A percentile compares a stretch with the other conserved stretches of the same genome.
phyloP scores from a whole-genome alignment of 106 monocot species.

The Phalaenopsis equestris region DNA sequence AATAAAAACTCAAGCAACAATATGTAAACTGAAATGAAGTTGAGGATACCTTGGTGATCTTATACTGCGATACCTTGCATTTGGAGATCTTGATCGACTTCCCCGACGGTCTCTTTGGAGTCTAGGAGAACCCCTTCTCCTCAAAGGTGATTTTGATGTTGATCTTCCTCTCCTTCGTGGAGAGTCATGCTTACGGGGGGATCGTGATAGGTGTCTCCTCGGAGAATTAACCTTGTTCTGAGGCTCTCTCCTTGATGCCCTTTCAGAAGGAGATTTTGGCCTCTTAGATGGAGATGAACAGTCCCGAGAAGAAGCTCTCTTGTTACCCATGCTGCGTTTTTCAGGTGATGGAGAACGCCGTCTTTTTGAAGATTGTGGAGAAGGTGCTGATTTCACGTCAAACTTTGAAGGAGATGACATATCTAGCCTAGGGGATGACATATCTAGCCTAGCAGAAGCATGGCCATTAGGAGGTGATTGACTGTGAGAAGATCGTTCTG shows the following conservation, averaged over 20 bases:
- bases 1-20: not conserved
- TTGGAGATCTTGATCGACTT: constrained; percentile 52
- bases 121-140: constrained; percentile 41
- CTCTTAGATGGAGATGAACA: constrained; percentile 28
- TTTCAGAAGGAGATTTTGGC: constrained; percentile 31
- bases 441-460: constrained; percentile 10
- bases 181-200: constrained; percentile 38
- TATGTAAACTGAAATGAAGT: not conserved
- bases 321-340: constrained; percentile 17
- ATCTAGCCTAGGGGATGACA: constrained; percentile 9
- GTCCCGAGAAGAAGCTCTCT: constrained; percentile 26
- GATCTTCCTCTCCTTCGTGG: constrained; percentile 40
- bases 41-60: constrained; percentile 32
- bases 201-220: constrained; percentile 23
- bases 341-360: constrained; percentile 30
- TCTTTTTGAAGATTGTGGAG: constrained; percentile 16
- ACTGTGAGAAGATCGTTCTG: constrained; percentile 22
- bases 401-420: constrained; percentile 8
- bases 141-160: constrained; percentile 39
- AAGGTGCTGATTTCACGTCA: constrained; percentile 16
- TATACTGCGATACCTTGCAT: constrained; percentile 28
- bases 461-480: constrained; percentile 7
- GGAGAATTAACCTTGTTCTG: constrained; percentile 31
- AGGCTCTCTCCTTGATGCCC: constrained; percentile 15
- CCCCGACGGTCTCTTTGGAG: constrained; percentile 27